Evolutionary conservation across 75 land plant genomes (phyloP), one percentile per base, ranked within the genome.

Genomic region (Sequoia sempervirens): DNA sequence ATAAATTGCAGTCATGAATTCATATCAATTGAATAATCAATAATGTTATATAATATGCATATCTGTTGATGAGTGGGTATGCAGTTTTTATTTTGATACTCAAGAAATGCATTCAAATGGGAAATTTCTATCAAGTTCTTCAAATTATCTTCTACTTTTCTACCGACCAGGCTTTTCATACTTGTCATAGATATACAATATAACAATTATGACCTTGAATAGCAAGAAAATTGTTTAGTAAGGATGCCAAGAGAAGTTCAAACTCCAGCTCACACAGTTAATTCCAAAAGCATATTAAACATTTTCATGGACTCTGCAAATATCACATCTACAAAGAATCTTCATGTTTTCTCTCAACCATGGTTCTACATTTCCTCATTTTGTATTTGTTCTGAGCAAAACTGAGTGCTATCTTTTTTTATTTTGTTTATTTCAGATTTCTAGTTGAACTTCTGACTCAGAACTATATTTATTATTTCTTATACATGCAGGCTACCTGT

Each of bases 401-500:
- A 70, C 73, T 70, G 36, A 32, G 73, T 70, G 36, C 32, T 32
- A 70, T 70, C 3, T 70, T 32, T 70, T 70, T 32, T 8, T 32
- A 6, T 32, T 30, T 70, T 70, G 73, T 70, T 70, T 23, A 61
- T 70, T 32, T 34, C 73, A 70, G 73, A 11, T 70, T 70, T 30
- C 36, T 28, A 70, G 72, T 70, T 70, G 32, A 12, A 30, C 3
- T 70, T 28, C 30, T 11, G 36, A 70, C 32, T 70, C 0, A 32
- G 73, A 70, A 32, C 13, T 10, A 83, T 20, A 32, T 37, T 70
- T 83, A 40, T 36, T 32, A 40, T 80, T 26, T 30, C 43, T 43
- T 37, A 80, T 23, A 38, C 30, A 23, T 85, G 82, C 83, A 97
- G 99, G 92, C 86, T 94, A 72, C 98, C 99, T 2, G 86, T 97